These are phyloP conservation scores for Schizochytrium sp. DNA, from an alignment of 108 stramenopile genomes.

Conservation along the genomic window DNA sequence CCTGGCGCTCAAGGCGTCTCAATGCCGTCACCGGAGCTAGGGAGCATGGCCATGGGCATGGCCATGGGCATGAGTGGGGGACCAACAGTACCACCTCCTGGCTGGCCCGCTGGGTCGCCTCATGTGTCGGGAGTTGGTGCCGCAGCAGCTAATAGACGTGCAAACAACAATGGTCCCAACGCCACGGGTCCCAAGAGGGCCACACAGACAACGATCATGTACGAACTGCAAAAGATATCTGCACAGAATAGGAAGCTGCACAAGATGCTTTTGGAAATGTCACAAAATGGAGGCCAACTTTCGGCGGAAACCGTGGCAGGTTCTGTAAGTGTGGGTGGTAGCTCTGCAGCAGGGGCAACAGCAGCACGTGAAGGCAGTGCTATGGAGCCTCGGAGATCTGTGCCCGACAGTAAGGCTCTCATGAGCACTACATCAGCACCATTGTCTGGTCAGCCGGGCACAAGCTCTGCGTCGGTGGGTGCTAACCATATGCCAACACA, in stretches of 20 bases:
- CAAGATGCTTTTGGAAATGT: conserved; percentile 39
- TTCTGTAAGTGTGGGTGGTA: not conserved
- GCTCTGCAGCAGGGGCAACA: not conserved
- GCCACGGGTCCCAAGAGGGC: not conserved
- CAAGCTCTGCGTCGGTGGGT: not conserved
- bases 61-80: no score
- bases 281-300: not conserved
- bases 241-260: conserved; percentile 25
- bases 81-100: no score
- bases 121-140: no score
- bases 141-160: no score
- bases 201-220: conserved; percentile 41
- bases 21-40: no score
- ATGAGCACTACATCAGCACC: not conserved
- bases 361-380: not conserved
- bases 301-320: not conserved
- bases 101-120: no score
- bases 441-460: not conserved
- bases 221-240: conserved; percentile 16
- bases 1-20: no score
- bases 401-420: not conserved
- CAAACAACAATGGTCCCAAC: no score
- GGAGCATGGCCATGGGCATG: no score
- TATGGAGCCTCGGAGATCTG: not conserved
- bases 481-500: no score